Evolutionary conservation across 164 flowering plant genomes (phyloP).

Genomic region (Magnolia sinica): DNA sequence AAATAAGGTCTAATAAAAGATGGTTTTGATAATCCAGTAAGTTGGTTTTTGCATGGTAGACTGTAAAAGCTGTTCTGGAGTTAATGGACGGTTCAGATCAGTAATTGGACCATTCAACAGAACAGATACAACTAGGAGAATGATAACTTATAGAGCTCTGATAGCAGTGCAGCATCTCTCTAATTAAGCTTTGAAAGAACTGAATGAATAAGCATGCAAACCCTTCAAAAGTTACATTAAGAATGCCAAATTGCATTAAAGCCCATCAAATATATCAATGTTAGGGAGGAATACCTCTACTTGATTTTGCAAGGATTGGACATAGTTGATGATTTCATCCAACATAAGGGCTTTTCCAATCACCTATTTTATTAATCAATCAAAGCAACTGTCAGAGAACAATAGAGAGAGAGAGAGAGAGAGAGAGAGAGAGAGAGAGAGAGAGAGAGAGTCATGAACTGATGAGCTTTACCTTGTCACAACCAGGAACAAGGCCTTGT

Average conservation of each 20-base stretch:
- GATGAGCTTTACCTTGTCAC: conserved; percentile 45
- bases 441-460: background rate
- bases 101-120: too few relatives aligned
- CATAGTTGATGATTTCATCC: conserved; percentile 89
- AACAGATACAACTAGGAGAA: too few relatives aligned
- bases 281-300: conserved; percentile 54
- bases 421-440: conserved; percentile 2
- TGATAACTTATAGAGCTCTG: too few relatives aligned
- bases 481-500: conserved; percentile 81
- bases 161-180: too few relatives aligned
- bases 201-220: too few relatives aligned
- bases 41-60: background rate
- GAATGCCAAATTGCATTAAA: too few relatives aligned
- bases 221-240: too few relatives aligned
- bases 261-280: background rate
- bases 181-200: too few relatives aligned
- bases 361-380: conserved; percentile 40
- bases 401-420: background rate
- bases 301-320: conserved; percentile 84
- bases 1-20: too few relatives aligned
- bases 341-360: conserved; percentile 87
- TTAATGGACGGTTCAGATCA: too few relatives aligned
- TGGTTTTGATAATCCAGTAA: too few relatives aligned
- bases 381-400: conserved; percentile 22
- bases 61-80: too few relatives aligned